A percentile compares a stretch with the other conserved stretches of the same genome.
phyloP scores from a whole-genome alignment of 345 rosid species.

The Arabis hirsuta region DNA sequence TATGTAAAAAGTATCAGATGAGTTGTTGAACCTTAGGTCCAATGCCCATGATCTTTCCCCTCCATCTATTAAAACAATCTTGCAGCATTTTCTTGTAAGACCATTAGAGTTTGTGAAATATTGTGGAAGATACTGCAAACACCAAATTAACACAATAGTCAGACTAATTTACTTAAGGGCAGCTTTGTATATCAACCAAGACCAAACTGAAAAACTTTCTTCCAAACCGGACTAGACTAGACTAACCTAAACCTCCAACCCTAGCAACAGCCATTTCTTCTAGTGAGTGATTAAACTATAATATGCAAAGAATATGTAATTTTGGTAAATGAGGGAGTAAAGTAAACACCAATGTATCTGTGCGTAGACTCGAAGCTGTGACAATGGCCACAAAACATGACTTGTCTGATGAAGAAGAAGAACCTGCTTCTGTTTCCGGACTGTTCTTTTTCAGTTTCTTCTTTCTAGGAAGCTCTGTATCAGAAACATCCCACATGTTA shows the following conservation, averaged over 20 bases:
- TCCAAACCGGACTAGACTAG: neutral
- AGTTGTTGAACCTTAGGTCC: neutral
- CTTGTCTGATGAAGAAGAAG: conserved; percentile 1
- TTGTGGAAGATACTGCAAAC: conserved; percentile 9
- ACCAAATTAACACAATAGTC: neutral
- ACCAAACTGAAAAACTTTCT: neutral
- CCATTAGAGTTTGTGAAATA: conserved; percentile 2
- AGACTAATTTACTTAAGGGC: neutral
- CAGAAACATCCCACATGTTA: neutral
- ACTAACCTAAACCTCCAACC: neutral
- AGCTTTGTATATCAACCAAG: neutral
- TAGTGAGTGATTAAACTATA: neutral
- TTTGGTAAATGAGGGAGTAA: neutral
- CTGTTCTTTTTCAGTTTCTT: conserved; percentile 16
- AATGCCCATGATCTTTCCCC: conserved; percentile 13
- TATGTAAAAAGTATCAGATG: neutral
- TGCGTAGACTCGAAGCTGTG: conserved; percentile 1
- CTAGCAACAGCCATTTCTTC: neutral
- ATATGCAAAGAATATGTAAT: neutral
- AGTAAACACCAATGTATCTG: conserved; percentile 23
- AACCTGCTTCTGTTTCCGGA: neutral
- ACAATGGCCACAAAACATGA: conserved; percentile 13
- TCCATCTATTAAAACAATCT: conserved; percentile 9
- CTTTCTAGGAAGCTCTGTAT: conserved; percentile 4
- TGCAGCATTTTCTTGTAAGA: neutral